Base-by-base conservation (phyloP, 306 rosid species). In the Inga laurina region DNA sequence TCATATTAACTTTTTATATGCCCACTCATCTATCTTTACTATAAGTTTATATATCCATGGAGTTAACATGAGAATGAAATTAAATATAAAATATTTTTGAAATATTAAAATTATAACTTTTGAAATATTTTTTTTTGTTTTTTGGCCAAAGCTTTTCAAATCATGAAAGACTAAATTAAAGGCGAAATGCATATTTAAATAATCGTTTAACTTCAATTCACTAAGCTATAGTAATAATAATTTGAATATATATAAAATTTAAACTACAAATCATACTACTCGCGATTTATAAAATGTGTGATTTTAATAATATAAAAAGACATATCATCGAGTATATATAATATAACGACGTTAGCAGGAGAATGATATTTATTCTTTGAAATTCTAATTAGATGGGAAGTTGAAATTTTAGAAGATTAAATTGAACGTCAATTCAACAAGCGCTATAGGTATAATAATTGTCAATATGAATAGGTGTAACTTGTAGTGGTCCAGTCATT, bases 401-500 rank as follows among this genome's bases (percentile, higher is more conserved):
- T 67, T 35, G 13, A 67, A 14, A 67, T 16, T 35, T 67, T 32
- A 32, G 16, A 18, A 37, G 45, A 66, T 66, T 14, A 34, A 66
- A 66, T 35, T 32, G 3, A n/a, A 70, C 7, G 18, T 41, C 51
- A 70, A 70, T 70, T 70, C 45, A 67, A 65, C 49, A 39, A 59
- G 41, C 37, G 54, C 37, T 57, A 13, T 10, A n/a, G 22, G 39
- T 15, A 41, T 59, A 9, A 61, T 61, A 57, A 79, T 39, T 62
- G 46, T 62, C 14, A 41, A 69, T 10, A 69, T 43, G 37, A 57
- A 64, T 64, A 30, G 79, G 69, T 76, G 81, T 74, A 80, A 61
- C 78, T 79, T 77, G 77, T 74, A 74, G 91, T 84, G 81, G 74
- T 86, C 88, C 88, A 62, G 70, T 83, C 62, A 66, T 77, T 77